Evolutionary conservation across 2,329 filamentous ascomycete genomes (phyloP).

Genomic region (Canariomyces notabilis): DNA sequence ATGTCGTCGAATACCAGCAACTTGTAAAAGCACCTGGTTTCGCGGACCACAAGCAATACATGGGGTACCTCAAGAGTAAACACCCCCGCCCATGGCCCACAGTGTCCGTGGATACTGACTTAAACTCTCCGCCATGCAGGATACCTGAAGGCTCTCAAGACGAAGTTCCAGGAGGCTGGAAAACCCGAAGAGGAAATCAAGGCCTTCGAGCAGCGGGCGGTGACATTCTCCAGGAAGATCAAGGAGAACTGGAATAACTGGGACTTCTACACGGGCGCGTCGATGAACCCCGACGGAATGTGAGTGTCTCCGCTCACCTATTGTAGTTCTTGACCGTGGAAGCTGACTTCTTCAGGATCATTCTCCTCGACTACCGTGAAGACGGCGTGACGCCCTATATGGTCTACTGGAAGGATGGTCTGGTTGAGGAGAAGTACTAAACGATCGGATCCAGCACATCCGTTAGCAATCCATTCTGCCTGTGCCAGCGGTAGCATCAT

Average conservation of each 20-base stretch:
- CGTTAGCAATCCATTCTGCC: too few relatives aligned
- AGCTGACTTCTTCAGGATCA: conserved; percentile 52
- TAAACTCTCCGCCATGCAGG: conserved; percentile 33
- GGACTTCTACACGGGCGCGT: conserved; percentile 89
- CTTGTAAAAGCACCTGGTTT: conserved; percentile 69
- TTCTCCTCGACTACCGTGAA: conserved; percentile 96
- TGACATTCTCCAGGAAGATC: conserved; percentile 72
- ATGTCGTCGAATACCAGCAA: conserved; percentile 90
- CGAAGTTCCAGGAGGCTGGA: conserved; percentile 52
- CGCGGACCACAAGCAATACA: conserved; percentile 89
- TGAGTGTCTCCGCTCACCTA: conserved; percentile 42
- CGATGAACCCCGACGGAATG: conserved; percentile 92
- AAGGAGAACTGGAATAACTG: conserved; percentile 90
- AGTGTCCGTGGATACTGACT: conserved; percentile 4
- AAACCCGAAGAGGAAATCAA: conserved; percentile 63
- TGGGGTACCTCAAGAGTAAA: conserved; percentile 76
- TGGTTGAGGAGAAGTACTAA: conserved; percentile 89
- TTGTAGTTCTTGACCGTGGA: background rate
- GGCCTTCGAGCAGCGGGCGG: conserved; percentile 73
- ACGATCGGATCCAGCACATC: too few relatives aligned
- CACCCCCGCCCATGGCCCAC: background rate
- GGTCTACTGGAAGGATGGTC: conserved; percentile 91
- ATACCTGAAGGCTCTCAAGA: conserved; percentile 90
- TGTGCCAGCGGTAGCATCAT: conserved; percentile 8
- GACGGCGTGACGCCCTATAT: conserved; percentile 89